Evolutionary conservation across 176 grass and related monocot genomes (phyloP).

Genomic region (Neostapfia colusana): DNA sequence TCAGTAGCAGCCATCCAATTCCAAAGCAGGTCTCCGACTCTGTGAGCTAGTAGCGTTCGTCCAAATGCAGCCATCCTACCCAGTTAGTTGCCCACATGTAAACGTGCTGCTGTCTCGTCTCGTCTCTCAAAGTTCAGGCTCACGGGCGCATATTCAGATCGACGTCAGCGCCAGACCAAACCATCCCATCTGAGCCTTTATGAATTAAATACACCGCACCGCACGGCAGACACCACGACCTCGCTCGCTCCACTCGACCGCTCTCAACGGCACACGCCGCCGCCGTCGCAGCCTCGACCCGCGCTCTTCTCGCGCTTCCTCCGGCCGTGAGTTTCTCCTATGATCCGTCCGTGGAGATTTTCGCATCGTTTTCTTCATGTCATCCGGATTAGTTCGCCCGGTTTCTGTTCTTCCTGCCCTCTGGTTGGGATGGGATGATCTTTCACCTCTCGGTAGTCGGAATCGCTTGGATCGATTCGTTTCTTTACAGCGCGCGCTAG

Average conservation of each 20-base stretch:
- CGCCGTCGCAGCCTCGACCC: neutral
- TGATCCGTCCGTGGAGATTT: conserved; percentile 6
- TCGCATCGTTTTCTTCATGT: neutral
- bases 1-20: neutral
- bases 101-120: conserved; percentile 8
- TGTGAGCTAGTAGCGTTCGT: neutral
- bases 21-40: neutral
- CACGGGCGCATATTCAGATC: neutral
- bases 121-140: neutral
- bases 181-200: conserved; percentile 1
- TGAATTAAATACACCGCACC: conserved; percentile 35
- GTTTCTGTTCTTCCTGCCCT: neutral
- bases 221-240: neutral
- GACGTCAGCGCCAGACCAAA: neutral
- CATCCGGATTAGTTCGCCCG: neutral
- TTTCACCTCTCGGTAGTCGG: neutral
- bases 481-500: neutral
- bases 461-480: neutral
- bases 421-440: neutral
- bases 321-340: neutral
- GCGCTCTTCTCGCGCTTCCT: neutral
- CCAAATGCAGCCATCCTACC: neutral
- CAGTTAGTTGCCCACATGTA: neutral
- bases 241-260: neutral
- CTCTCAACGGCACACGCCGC: conserved; percentile 8